Evolutionary conservation across 345 rosid species (phyloP), one percentile per base, ranked within the genome.

Genomic region (Adansonia digitata): DNA sequence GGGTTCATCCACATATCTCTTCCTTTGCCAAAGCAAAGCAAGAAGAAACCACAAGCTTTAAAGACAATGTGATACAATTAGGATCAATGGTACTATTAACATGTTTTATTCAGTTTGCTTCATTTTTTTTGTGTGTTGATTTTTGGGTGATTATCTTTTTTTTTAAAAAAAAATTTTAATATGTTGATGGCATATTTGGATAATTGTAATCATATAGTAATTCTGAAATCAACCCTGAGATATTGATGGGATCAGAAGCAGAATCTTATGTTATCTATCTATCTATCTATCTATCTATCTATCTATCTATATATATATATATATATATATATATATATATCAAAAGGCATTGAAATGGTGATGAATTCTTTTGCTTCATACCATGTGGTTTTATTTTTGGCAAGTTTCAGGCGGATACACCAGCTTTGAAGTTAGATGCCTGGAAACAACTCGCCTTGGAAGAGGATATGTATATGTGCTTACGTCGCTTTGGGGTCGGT

Each of bases 361-460:
- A 48, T 48, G 20, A 48, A 17, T 48, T 48, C 1, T 48, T 48
- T 48, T 48, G n/a, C 37, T 13, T 14, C 5, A 59, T 13, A 5
- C 24, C 57, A 46, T 46, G 26, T 69, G 26, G 8, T 69, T 69
- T 48, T 2, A 0, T 83, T 53, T 49, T 53, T 75, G 46, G 49
- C 72, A 53, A 67, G 65, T 81, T 86, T 80, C 88, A 94, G 98
- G 91, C 88, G n/a, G 91, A 90, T 81, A 84, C 94, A 72, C 86
- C 86, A 77, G 78, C 86, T 77, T 67, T 92, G 77, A 92, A 90
- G 90, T 84, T 92, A 79, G 88, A 88, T 79, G 91, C 90, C 52
- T 94, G 97, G 97, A 89, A 90, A 77, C 94, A 90, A 84, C 93
- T 94, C 69, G 97, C 98, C 70, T 66, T 79, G 27, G 98, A 94